These are phyloP conservation scores for Picea glauca DNA, from an alignment of 75 land plant genomes.

Conservation along the genomic window DNA sequence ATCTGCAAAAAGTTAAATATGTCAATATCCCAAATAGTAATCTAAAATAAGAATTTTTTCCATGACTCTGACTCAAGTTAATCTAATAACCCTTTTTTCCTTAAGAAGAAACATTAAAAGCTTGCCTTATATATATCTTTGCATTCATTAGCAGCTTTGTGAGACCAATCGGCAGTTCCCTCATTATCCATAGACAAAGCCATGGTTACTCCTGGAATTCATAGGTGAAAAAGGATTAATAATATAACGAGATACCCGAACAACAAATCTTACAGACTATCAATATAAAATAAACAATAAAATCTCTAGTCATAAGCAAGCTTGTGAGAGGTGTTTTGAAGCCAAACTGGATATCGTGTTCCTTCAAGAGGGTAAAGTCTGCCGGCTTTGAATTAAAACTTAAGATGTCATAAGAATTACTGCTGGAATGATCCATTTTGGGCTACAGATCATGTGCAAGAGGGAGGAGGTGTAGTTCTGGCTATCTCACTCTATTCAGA, in stretches of 20 bases:
- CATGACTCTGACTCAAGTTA: not conserved
- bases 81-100: not conserved
- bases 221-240: not conserved
- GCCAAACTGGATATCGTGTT: too few relatives aligned
- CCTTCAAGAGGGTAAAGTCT: too few relatives aligned
- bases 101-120: not conserved
- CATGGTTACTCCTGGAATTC: conserved; percentile 9
- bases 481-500: too few relatives aligned
- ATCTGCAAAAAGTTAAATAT: conserved; percentile 22
- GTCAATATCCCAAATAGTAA: not conserved
- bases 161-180: not conserved
- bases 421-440: too few relatives aligned
- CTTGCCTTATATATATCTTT: conserved; percentile 9
- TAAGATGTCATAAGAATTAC: too few relatives aligned
- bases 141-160: conserved; percentile 4
- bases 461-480: too few relatives aligned
- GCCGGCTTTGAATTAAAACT: too few relatives aligned
- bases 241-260: not conserved
- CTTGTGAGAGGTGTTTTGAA: too few relatives aligned
- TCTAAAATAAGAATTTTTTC: not conserved
- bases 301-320: too few relatives aligned
- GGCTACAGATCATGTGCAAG: too few relatives aligned
- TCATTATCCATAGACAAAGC: not conserved
- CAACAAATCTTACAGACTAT: not conserved
- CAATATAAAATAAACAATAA: too few relatives aligned